These are phyloP conservation scores for Filobasidium uniguttulatum DNA, from an alignment of 1,284 basidiomycete species.

Conservation along the genomic window DNA sequence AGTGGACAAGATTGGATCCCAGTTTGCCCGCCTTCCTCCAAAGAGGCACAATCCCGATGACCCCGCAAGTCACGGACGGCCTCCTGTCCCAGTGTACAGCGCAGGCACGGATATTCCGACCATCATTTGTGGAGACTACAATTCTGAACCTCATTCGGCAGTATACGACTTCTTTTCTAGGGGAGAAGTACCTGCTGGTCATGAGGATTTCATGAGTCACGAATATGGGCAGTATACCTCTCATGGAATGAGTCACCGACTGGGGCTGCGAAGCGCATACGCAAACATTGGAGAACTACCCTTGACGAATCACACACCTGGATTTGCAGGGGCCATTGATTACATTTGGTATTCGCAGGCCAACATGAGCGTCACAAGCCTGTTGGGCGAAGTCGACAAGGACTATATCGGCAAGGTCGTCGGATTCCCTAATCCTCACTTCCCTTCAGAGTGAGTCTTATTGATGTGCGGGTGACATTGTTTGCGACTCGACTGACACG, in stretches of 20 bases:
- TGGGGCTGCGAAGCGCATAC: conserved; percentile 77
- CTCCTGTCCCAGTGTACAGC: conserved; percentile 52
- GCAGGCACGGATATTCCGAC: conserved; percentile 80
- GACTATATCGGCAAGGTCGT: conserved; percentile 71
- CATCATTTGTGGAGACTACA: conserved; percentile 89
- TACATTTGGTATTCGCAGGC: conserved; percentile 83
- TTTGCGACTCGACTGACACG: conserved; percentile 18
- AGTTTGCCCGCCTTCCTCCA: conserved; percentile 73
- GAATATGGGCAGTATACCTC: conserved; percentile 83
- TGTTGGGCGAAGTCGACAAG: conserved; percentile 78
- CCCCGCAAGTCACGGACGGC: conserved; percentile 18
- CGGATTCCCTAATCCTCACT: conserved; percentile 93
- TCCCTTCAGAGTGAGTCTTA: conserved; percentile 75
- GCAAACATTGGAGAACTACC: conserved; percentile 52
- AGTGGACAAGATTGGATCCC: conserved; percentile 71
- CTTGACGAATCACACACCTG: conserved; percentile 84
- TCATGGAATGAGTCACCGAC: conserved; percentile 68
- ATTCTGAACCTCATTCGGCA: conserved; percentile 73
- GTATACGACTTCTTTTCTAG: conserved; percentile 82
- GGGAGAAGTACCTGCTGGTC: conserved; percentile 57
- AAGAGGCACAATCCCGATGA: conserved; percentile 29
- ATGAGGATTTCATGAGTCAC: conserved; percentile 86
- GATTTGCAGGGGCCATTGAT: conserved; percentile 72
- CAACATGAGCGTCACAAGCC: conserved; percentile 66
- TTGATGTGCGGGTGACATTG: conserved; percentile 13